Evolutionary conservation across 495 filamentous ascomycete genomes (phyloP).

Genomic region (Aspergillus conjunctus): DNA sequence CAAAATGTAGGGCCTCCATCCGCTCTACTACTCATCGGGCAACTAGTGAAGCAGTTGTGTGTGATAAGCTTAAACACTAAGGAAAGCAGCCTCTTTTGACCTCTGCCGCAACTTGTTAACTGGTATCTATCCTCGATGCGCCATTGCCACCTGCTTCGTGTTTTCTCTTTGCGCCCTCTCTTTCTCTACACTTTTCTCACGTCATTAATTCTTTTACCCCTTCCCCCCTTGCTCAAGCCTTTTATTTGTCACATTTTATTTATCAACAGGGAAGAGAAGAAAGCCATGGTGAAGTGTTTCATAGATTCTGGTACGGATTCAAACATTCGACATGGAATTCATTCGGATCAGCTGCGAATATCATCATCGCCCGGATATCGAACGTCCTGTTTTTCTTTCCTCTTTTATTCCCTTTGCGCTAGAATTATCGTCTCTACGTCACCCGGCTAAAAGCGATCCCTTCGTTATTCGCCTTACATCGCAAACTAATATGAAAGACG

Average conservation of each 20-base stretch:
- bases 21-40: conserved; percentile 1
- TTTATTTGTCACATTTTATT: conserved; percentile 4
- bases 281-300: conserved; percentile 19
- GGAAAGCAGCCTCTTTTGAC: neutral
- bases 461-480: conserved; percentile 41
- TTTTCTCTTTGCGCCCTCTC: conserved; percentile 5
- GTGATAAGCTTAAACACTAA: neutral
- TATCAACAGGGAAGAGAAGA: conserved; percentile 11
- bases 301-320: conserved; percentile 16
- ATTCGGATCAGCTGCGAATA: conserved; percentile 48
- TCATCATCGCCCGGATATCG: conserved; percentile 47
- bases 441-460: conserved; percentile 39
- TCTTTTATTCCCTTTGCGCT: conserved; percentile 29
- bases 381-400: conserved; percentile 33
- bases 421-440: conserved; percentile 40
- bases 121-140: neutral
- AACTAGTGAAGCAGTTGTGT: conserved; percentile 1
- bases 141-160: neutral
- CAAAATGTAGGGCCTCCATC: conserved; percentile 6
- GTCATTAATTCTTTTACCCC: neutral
- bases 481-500: conserved; percentile 41
- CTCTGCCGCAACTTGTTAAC: neutral
- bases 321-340: conserved; percentile 27
- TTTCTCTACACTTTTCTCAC: neutral
- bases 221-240: conserved; percentile 5